Base-by-base conservation (phyloP, 768 basidiomycete species). In the Suillus clintonianus region DNA sequence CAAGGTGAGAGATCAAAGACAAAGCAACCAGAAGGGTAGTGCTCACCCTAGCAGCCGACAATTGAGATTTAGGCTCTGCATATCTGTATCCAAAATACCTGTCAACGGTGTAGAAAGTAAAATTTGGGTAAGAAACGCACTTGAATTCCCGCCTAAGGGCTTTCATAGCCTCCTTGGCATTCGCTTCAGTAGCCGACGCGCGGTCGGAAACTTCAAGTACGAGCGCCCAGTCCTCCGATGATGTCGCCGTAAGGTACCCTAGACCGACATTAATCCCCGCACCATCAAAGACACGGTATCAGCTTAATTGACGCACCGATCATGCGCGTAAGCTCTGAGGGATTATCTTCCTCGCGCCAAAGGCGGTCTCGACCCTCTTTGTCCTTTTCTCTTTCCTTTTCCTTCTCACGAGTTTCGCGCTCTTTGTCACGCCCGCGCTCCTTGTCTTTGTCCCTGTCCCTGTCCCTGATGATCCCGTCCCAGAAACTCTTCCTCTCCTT, bases 141-240 rank as follows among this genome's bases (percentile, higher is more conserved):
- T 95, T 95, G 83, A 97, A 93, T 74, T 94, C 94, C 48, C 89
- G 85, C 56, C 94, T 79, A 50, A 96, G 80, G 1, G 94, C 92
- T 60, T 88, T 87, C 7, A 90, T 87, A 0, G 94, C 93, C 71
- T 95, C 95, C 72, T 91, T 95, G 11, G 92, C 91, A 60, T 88
- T 87, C 10, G 76, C 72, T 62, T 95, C 92, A 68, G 71, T 90
- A 2, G 84, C 75, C 1, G 91, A 91, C 5, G 92, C 91, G 39
- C 91, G 82, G 60, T 97, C 94, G 69, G 92, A 95, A 17, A 95
- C 91, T 60, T 94, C 92, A 57, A 94, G 80, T 0, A 95, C 90
- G 36, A 94, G 82, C 0, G 83, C 75, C 89, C 91, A 93, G 71
- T 94, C 91, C 72, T 94, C 92, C 4, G 92, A 89, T 1, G 89